Evolutionary conservation across 1,284 basidiomycete genomes (phyloP).

Genomic region (Ganoderma sinense): DNA sequence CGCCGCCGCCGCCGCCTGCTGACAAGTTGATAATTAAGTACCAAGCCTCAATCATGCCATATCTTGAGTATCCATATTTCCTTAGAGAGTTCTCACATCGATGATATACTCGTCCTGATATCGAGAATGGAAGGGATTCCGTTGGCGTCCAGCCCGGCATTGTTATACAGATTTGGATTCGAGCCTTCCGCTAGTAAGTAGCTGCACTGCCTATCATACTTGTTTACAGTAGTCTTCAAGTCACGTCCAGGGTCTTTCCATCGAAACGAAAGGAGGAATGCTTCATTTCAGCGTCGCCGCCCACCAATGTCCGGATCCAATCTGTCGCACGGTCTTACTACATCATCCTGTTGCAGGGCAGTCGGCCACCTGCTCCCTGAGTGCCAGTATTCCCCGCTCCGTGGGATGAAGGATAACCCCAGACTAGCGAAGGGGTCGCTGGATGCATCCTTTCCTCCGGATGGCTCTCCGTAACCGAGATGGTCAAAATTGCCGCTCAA

Average conservation of each 20-base stretch:
- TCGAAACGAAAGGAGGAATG: no score
- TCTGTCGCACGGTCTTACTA: no score
- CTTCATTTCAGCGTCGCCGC: no score
- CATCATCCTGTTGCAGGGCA: no score
- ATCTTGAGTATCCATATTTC: conserved; percentile 8
- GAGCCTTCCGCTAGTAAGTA: not conserved
- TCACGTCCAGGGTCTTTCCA: not conserved
- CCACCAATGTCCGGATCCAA: no score
- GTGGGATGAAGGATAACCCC: conserved; percentile 13
- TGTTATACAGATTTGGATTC: not conserved
- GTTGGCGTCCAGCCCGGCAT: not conserved
- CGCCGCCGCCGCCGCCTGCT: not conserved
- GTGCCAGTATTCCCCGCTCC: conserved; percentile 4
- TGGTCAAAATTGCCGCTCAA: conserved; percentile 23
- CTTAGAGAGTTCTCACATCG: not conserved
- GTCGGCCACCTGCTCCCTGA: no score
- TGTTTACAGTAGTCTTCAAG: not conserved
- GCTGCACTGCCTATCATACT: not conserved
- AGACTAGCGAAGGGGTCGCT: conserved; percentile 3
- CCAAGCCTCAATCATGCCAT: not conserved
- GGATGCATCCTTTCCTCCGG: conserved; percentile 25
- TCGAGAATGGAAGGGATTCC: not conserved
- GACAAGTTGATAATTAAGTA: not conserved
- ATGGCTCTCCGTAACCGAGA: conserved; percentile 34
- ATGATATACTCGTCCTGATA: not conserved